Percentiles rank a stretch among this genome's conserved stretches.
phyloP scores from a whole-genome alignment of 768 basidiomycete genomes.

The Calocybe gangraenosa region DNA sequence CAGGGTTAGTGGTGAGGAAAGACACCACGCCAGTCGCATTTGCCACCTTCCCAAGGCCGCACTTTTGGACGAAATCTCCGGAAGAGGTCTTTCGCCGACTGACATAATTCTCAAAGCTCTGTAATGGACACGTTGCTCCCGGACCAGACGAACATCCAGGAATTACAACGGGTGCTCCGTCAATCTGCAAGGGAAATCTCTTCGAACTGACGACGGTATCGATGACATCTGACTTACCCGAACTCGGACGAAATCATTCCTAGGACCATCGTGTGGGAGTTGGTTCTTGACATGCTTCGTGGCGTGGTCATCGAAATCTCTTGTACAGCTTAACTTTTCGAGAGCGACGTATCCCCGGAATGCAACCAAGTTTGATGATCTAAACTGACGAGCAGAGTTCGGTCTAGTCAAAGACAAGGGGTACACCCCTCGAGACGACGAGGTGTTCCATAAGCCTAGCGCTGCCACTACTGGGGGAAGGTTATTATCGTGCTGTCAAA shows the following conservation, averaged over 20 bases:
- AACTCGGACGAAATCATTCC: conserved; percentile 29
- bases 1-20: conserved; percentile 20
- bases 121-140: conserved; percentile 32
- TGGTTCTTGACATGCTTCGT: conserved; percentile 18
- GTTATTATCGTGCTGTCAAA: conserved; percentile 38
- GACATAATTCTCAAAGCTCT: conserved; percentile 28
- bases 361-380: conserved; percentile 33
- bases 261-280: conserved; percentile 5
- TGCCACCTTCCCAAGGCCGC: conserved; percentile 25
- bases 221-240: conserved; percentile 21
- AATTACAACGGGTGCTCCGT: conserved; percentile 37
- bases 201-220: neutral
- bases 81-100: conserved; percentile 20
- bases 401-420: conserved; percentile 30
- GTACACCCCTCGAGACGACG: conserved; percentile 23
- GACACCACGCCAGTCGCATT: conserved; percentile 21
- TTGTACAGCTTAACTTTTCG: conserved; percentile 33
- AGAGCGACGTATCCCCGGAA: conserved; percentile 39
- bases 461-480: conserved; percentile 37
- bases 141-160: conserved; percentile 37
- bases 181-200: conserved; percentile 16
- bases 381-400: conserved; percentile 29
- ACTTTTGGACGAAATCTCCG: conserved; percentile 34
- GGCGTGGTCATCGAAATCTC: neutral
- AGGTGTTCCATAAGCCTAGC: conserved; percentile 40